Evolutionary conservation across 495 filamentous ascomycete genomes (phyloP).

Genomic region (Aeminium ludgeri): DNA sequence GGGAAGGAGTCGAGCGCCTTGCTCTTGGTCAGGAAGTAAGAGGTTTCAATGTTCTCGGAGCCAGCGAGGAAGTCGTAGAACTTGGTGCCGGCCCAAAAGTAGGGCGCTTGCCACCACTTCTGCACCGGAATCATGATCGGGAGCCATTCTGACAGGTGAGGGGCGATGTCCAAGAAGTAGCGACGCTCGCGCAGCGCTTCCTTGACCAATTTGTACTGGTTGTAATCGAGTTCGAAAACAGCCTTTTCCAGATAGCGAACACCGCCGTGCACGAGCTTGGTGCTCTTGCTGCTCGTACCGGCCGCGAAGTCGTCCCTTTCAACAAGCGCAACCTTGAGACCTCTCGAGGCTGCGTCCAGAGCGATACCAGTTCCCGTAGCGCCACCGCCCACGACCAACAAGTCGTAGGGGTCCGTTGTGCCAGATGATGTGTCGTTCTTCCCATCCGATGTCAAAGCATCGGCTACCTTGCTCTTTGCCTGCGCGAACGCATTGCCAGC

Average conservation of each 20-base stretch:
- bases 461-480: constrained; percentile 21
- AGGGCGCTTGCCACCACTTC: constrained; percentile 94
- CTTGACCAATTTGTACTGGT: constrained; percentile 80
- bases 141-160: constrained; percentile 85
- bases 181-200: constrained; percentile 93
- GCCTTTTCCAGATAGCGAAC: constrained; percentile 95
- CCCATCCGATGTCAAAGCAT: constrained; percentile 1
- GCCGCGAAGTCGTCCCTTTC: constrained; percentile 89
- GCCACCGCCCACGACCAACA: constrained; percentile 81
- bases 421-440: constrained; percentile 23
- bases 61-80: constrained; percentile 88
- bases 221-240: constrained; percentile 89
- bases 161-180: constrained; percentile 90
- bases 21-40: constrained; percentile 87
- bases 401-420: constrained; percentile 47
- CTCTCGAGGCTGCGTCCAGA: constrained; percentile 81
- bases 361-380: constrained; percentile 89
- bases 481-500: constrained; percentile 17
- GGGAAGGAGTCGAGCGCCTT: constrained; percentile 92
- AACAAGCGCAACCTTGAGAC: constrained; percentile 83
- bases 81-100: constrained; percentile 95
- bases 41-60: constrained; percentile 90
- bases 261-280: constrained; percentile 92
- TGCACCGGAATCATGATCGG: constrained; percentile 95
- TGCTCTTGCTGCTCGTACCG: constrained; percentile 92